Base-by-base conservation (phyloP, 2,329 filamentous ascomycete genomes). In the Stagonosporopsis rhizophila region DNA sequence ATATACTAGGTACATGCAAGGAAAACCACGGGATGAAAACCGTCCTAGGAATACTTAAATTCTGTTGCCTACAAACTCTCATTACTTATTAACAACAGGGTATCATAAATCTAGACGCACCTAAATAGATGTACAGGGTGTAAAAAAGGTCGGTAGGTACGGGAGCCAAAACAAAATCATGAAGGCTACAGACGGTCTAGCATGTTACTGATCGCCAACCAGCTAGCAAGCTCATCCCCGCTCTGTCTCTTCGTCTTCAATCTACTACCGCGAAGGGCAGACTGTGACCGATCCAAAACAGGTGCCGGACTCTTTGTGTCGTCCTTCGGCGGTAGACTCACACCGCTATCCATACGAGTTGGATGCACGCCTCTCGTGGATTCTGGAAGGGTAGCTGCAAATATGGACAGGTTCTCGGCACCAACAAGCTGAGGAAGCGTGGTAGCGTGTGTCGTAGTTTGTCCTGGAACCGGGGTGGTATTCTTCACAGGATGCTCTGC, bases 151-250 rank as follows among this genome's bases (percentile, higher is more conserved):
- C 23, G 17, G 2, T 1, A 41, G 2, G 17, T 40, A 20, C 11
- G 12, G 4, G 4, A 14, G 15, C 2, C 11, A 12, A 40, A 15
- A 15, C 8, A 2, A n/a, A 6, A 41, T 15, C 11, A 11, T 4
- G 9, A 11, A 19, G n/a, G 7, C 22, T 44, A 58, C 30, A 58
- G 23, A 9, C 45, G 42, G 15, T 47, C 45, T 28, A 58, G 17
- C 56, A 58, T 54, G 2, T 27, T 37, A n/a, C 45, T 58, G 28
- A 58, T 45, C 9, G 51, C 38, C 23, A 58, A 25, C 56, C 56
- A 58, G 34, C 41, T 28, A 2, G 50, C 51, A 9, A 55, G 28
- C n/a, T 58, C 50, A 27, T 55, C 46, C 4, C 37, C 51, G 15
- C 50, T 58, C 28, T 46, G 44, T n/a, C 51, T 38, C n/a, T 52